phyloP scores from a whole-genome alignment of 148 eudicot genomes.

The Hydrangea macrophylla region DNA sequence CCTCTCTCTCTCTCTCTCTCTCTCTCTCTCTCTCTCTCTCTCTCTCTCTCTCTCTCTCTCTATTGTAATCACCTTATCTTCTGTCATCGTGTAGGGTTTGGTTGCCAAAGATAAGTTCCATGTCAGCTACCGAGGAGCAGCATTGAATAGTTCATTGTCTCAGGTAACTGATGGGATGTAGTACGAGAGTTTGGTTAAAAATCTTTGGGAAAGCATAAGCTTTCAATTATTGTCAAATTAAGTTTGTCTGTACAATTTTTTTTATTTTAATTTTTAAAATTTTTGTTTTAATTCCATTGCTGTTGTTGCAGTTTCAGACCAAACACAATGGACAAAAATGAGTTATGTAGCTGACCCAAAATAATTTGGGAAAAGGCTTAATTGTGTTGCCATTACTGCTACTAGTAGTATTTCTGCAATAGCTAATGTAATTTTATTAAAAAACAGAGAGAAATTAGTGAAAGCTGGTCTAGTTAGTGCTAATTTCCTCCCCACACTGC shows the following conservation, averaged over 20 bases:
- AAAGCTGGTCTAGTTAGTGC: too few species aligned
- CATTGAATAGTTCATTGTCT: conserved; percentile 68
- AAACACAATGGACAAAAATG: too few species aligned
- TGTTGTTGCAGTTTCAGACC: too few species aligned
- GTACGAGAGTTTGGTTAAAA: not conserved
- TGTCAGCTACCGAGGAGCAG: conserved; percentile 88
- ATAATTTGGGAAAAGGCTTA: too few species aligned
- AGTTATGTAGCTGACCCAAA: too few species aligned
- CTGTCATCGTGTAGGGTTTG: conserved; percentile 60
- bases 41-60: not conserved
- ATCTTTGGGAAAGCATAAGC: not conserved
- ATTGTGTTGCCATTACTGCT: not conserved
- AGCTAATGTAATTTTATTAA: not conserved
- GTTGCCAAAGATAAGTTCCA: conserved; percentile 94
- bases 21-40: not conserved
- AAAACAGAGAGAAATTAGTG: not conserved
- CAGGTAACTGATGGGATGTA: conserved; percentile 44
- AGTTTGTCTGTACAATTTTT: not conserved
- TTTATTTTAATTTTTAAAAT: not conserved
- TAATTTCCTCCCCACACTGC: too few species aligned
- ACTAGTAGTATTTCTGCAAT: not conserved
- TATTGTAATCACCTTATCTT: not conserved
- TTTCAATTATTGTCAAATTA: not conserved
- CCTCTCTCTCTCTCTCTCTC: conserved; percentile 8
- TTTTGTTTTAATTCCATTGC: not conserved